A percentile compares a stretch with the other conserved stretches of the same genome.
These are phyloP conservation scores for Neopestalotiopsis clavispora DNA, from an alignment of 2,329 filamentous ascomycete species.

Conservation along the genomic window DNA sequence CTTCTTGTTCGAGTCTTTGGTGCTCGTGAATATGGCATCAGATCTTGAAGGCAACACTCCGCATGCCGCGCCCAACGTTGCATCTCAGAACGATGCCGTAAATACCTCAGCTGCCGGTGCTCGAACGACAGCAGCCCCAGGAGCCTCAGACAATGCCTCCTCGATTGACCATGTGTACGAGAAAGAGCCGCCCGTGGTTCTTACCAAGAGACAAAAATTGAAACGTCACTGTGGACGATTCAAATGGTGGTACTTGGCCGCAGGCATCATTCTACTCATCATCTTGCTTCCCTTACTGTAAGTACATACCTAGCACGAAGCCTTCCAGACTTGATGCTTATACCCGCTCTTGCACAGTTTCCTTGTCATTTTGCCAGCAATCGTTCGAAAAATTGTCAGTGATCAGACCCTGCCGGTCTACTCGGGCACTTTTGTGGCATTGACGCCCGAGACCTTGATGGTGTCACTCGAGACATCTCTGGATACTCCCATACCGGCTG, in stretches of 20 bases:
- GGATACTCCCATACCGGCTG: constrained; percentile 41
- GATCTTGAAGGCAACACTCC: not conserved
- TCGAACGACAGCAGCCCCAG: not conserved
- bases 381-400: constrained; percentile 48
- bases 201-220: constrained; percentile 41
- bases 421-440: constrained; percentile 37
- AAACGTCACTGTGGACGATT: constrained; percentile 45
- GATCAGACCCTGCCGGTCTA: constrained; percentile 43
- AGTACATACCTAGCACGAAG: constrained; percentile 27
- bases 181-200: constrained; percentile 25
- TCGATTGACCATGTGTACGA: constrained; percentile 33
- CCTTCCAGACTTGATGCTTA: not conserved
- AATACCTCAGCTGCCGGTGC: not conserved
- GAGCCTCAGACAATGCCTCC: constrained; percentile 24
- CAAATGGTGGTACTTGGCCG: constrained; percentile 48
- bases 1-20: not conserved
- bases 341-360: constrained; percentile 38
- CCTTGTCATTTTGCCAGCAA: constrained; percentile 49
- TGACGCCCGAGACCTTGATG: constrained; percentile 38
- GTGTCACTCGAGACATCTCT: constrained; percentile 43
- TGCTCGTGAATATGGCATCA: not conserved
- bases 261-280: constrained; percentile 43
- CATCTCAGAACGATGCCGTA: not conserved
- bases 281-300: constrained; percentile 53
- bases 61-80: no score